phyloP scores from a whole-genome alignment of 257 asterid species.

The Fraxinus anomala region DNA sequence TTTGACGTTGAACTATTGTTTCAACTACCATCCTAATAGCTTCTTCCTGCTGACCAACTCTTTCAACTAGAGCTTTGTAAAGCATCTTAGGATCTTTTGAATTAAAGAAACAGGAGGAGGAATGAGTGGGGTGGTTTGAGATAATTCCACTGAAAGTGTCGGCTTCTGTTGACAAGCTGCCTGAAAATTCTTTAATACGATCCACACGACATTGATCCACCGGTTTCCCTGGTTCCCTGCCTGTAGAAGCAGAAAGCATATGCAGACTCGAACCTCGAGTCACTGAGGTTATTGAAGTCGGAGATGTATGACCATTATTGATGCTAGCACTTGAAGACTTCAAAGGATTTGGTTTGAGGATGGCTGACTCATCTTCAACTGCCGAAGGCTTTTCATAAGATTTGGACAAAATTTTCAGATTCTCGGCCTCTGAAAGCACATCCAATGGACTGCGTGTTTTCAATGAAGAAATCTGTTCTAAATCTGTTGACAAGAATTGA shows the following conservation, averaged over 20 bases:
- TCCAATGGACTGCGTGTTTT: slow-evolving; percentile 39
- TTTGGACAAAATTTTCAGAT: slow-evolving; percentile 28
- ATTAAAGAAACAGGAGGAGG: slow-evolving; percentile 33
- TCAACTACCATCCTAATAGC: slow-evolving; percentile 54
- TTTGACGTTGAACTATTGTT: slow-evolving; percentile 40
- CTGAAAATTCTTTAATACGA: slow-evolving; percentile 23
- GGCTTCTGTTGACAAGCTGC: slow-evolving; percentile 13
- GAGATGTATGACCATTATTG: slow-evolving; percentile 42
- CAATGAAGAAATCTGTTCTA: slow-evolving; percentile 33
- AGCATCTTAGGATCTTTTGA: slow-evolving; percentile 57
- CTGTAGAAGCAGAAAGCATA: slow-evolving; percentile 32
- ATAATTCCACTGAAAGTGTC: slow-evolving; percentile 18
- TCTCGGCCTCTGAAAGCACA: slow-evolving; percentile 29
- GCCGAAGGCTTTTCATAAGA: slow-evolving; percentile 34
- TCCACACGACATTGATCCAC: slow-evolving; percentile 18
- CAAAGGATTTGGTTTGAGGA: slow-evolving; percentile 25
- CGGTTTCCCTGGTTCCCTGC: slow-evolving; percentile 35
- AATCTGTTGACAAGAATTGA: slow-evolving; percentile 36
- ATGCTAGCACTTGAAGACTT: slow-evolving; percentile 36
- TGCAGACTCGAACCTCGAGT: slow-evolving; percentile 63
- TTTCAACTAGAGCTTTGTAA: slow-evolving; percentile 49
- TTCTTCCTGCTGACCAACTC: slow-evolving; percentile 65
- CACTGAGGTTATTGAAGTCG: slow-evolving; percentile 63
- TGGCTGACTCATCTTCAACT: slow-evolving; percentile 21
- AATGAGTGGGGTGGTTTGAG: slow-evolving; percentile 26